Conservation (phyloP, 371 early-diverging fungal species). For the Apophysomyces variabilis region DNA sequence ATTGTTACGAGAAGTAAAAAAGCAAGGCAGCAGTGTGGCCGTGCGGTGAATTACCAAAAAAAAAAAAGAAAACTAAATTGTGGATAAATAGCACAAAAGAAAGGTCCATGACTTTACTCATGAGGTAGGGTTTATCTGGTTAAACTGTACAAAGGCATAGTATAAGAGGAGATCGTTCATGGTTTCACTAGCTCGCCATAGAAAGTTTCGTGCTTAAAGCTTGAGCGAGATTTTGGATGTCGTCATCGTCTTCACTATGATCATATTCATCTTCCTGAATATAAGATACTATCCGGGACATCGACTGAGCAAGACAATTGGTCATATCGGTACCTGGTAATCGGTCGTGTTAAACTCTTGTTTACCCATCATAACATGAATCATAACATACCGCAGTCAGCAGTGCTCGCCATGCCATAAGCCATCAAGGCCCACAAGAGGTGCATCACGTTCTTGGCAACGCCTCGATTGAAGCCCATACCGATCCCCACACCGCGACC, state of each 20-base stretch:
- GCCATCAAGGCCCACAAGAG: constrained; percentile 48
- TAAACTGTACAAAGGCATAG: not conserved
- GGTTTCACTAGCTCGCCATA: constrained; percentile 24
- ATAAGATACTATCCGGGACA: constrained; percentile 43
- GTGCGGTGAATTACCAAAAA: too few relatives aligned
- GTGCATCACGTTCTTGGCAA: constrained; percentile 52
- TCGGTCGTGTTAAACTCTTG: not conserved
- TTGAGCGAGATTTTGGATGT: constrained; percentile 44
- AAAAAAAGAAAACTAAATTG: not conserved
- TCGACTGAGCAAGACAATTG: constrained; percentile 36
- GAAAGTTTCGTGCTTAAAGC: constrained; percentile 45
- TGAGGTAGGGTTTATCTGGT: not conserved
- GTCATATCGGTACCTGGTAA: constrained; percentile 30
- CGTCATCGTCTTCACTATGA: constrained; percentile 33
- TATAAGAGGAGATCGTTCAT: not conserved
- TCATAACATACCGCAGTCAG: constrained; percentile 44
- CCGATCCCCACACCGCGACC: constrained; percentile 48
- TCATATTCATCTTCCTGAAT: constrained; percentile 50
- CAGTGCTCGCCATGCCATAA: constrained; percentile 29
- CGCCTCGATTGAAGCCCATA: constrained; percentile 46
- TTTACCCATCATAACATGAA: not conserved
- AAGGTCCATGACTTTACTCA: not conserved
- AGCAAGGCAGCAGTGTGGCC: too few relatives aligned
- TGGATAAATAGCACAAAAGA: not conserved
- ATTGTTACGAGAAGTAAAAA: too few relatives aligned